Evolutionary conservation across 352 stramenopile species (phyloP).

Genomic region (Phytopythium ostracodes): DNA sequence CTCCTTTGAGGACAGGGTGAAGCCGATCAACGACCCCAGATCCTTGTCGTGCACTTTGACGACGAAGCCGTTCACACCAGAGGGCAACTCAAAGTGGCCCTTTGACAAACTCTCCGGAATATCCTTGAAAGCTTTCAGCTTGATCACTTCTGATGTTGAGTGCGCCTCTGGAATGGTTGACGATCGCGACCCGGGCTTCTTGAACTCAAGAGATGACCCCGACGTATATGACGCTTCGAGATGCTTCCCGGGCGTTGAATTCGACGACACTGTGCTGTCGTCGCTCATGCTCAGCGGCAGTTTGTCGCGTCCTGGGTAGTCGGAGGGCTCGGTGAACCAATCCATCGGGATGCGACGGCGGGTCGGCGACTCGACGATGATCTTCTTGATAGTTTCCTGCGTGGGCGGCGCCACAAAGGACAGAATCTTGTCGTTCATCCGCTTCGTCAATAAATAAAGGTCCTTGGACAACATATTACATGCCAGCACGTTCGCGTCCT

Average conservation of each 20-base stretch:
- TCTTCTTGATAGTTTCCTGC: slow-evolving; percentile 78
- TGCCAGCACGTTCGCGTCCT: slow-evolving; percentile 47
- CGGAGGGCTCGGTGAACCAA: slow-evolving; percentile 59
- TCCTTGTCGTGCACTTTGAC: slow-evolving; percentile 83
- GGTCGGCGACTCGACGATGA: slow-evolving; percentile 53
- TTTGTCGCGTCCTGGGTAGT: slow-evolving; percentile 1
- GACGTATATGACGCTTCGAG: slow-evolving; percentile 38
- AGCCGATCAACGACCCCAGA: slow-evolving; percentile 76
- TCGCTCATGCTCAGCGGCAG: slow-evolving; percentile 26
- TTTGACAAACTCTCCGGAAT: slow-evolving; percentile 44
- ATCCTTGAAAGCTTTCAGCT: slow-evolving; percentile 47
- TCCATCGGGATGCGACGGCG: slow-evolving; percentile 73
- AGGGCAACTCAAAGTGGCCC: slow-evolving; percentile 68
- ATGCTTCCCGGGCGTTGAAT: slow-evolving; percentile 25
- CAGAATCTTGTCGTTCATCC: slow-evolving; percentile 51
- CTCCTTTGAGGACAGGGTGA: slow-evolving; percentile 65
- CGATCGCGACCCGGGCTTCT: slow-evolving; percentile 25
- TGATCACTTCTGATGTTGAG: slow-evolving; percentile 32
- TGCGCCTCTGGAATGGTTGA: slow-evolving; percentile 31
- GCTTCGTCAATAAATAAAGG: slow-evolving; percentile 51
- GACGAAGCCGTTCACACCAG: slow-evolving; percentile 69
- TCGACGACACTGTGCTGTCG: slow-evolving; percentile 31
- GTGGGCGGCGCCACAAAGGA: slow-evolving; percentile 52
- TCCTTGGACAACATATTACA: slow-evolving; percentile 67
- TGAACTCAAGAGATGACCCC: slow-evolving; percentile 41